These are phyloP conservation scores for Prunus davidiana DNA, from an alignment of 306 rosid genomes.

Conservation along the genomic window DNA sequence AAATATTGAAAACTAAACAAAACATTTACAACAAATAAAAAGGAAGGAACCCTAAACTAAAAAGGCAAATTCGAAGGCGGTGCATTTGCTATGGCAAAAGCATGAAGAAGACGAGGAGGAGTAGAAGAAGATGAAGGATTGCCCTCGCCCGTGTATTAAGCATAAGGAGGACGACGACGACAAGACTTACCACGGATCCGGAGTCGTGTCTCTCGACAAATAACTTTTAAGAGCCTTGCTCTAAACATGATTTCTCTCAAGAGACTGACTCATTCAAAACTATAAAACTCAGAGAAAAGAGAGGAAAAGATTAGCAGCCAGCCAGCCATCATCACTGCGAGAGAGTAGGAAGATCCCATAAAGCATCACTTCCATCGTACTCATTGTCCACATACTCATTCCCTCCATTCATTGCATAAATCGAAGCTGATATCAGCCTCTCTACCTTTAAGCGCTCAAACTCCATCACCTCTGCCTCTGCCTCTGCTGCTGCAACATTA, in stretches of 20 bases:
- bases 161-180: no score
- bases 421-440: constrained; percentile 36
- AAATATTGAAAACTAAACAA: no score
- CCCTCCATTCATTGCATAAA: constrained; percentile 27
- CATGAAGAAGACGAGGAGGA: no score
- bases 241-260: neutral
- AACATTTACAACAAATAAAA: no score
- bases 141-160: no score
- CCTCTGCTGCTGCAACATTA: neutral
- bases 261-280: neutral
- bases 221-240: neutral
- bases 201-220: no score
- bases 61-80: no score
- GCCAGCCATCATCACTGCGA: constrained; percentile 2
- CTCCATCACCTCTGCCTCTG: constrained; percentile 1
- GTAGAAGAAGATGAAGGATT: no score
- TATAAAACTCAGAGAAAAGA: neutral
- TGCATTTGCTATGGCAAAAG: no score
- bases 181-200: no score
- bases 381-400: constrained; percentile 23
- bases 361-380: constrained; percentile 27
- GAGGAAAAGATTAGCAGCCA: neutral
- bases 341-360: constrained; percentile 37
- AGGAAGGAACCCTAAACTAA: no score
- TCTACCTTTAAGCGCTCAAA: constrained; percentile 23